Evolutionary conservation across 108 stramenopile species (phyloP), one percentile per base, ranked within the genome.

Genomic region (Cyclostephanos tholiformis): DNA sequence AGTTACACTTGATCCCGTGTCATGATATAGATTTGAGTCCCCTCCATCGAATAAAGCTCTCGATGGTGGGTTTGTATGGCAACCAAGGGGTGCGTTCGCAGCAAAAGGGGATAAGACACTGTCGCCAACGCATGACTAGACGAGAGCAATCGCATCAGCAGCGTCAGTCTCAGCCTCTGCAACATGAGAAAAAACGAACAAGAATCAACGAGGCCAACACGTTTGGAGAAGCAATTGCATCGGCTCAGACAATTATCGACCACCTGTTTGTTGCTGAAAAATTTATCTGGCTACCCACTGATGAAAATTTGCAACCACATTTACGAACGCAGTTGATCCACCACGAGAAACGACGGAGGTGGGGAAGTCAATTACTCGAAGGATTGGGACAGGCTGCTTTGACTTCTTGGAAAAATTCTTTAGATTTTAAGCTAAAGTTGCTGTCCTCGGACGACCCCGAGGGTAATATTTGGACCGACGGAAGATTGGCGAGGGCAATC

Each of bases 281-380:
- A 61, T 79, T 79, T 48, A 67, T 79, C n/a, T 90, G 89, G 89
- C 72, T 90, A 10, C 89, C 89, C 4, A 71, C 81, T 8, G 89
- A 90, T 63, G 69, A 72, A 32, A 53, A 79, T 57, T 84, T 90
- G 59, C 70, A 85, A 46, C 63, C 77, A 50, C 89, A 90, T 79
- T 72, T 86, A 51, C 48, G 64, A 41, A 74, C 75, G 49, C 89
- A 90, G 68, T 55, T 50, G 11, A 64, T 90, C 49, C 89, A 90
- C 69, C 89, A 90, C 49, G 89, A 90, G 41, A 86, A 84, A 77
- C 81, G 89, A 65, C 61, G 82, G 63, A 77, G 86, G 71, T 87
- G 83, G 85, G 79, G 80, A 44, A 70, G 79, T 64, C 87, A 87
- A 61, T 63, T 87, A 26, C 53, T 90, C 38, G 68, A 80, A 53